Evolutionary conservation across 345 rosid genomes (phyloP).

Genomic region (Excoecaria agallocha): DNA sequence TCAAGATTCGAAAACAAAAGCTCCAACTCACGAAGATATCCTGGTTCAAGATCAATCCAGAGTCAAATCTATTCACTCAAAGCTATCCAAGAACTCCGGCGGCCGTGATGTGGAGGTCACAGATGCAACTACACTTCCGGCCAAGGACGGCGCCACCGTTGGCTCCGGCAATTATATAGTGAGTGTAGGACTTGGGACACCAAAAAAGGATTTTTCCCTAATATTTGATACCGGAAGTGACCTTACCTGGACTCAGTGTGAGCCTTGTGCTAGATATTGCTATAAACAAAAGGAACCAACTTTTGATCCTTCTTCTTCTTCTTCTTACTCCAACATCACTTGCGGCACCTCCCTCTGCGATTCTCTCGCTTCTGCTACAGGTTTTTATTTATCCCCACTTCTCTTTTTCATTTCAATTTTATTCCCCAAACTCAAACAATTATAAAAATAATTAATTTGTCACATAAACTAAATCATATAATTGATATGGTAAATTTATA

Average conservation of each 20-base stretch:
- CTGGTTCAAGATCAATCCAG: constrained; percentile 60
- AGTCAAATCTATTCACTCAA: constrained; percentile 58
- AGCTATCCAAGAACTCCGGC: constrained; percentile 21
- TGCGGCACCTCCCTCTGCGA: constrained; percentile 47
- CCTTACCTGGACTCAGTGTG: constrained; percentile 33
- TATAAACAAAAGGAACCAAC: constrained; percentile 25
- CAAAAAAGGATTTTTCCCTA: constrained; percentile 19
- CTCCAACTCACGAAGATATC: constrained; percentile 41
- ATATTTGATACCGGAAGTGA: constrained; percentile 35
- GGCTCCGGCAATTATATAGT: constrained; percentile 34
- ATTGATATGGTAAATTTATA: too few relatives aligned
- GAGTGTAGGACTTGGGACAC: constrained; percentile 29
- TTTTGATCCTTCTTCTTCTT: constrained; percentile 30
- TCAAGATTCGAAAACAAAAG: constrained; percentile 8
- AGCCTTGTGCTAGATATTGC: constrained; percentile 27
- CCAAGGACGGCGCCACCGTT: constrained; percentile 48
- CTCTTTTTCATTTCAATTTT: neutral
- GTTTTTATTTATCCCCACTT: constrained; percentile 18
- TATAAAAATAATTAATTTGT: neutral
- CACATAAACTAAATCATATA: too few relatives aligned
- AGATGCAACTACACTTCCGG: constrained; percentile 46
- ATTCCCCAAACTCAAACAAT: too few relatives aligned
- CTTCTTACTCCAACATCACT: constrained; percentile 55
- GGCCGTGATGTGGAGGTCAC: constrained; percentile 20
- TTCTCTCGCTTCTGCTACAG: constrained; percentile 51